Base-by-base conservation (phyloP, 2,329 filamentous ascomycete species). In the Corniculantispora saksenae region DNA sequence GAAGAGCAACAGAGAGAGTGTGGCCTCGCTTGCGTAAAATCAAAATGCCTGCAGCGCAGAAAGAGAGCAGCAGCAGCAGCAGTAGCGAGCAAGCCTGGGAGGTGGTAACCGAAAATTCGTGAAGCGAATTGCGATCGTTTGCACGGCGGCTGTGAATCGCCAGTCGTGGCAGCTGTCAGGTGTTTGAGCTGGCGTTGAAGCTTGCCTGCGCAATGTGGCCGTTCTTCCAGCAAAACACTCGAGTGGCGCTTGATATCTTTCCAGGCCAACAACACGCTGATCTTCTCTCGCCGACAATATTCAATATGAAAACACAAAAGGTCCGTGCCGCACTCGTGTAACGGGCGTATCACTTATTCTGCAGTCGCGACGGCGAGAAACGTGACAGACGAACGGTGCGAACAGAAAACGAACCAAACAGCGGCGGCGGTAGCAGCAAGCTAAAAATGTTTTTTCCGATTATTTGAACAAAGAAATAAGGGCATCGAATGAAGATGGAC, bases 1-100 rank as follows among this genome's bases (percentile, higher is more conserved):
- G 65, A 67, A 64, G 56, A 67, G 69, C 57, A 61, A 65, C 43
- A 19, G 51, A 50, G n/a, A n/a, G n/a, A n/a, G n/a, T n/a, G 35
- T 5, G 25, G 54, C 19, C 27, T 64, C 54, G 61, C 61, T 53
- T 64, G 61, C 47, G 38, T 32, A 17, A 19, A 48, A 23, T 38
- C 29, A 45, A 25, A 25, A 50, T 48, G 61, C 35, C 29, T 15
- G 45, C 47, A 21, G 35, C 23, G 61, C 21, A 58, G 45, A 57
- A 57, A 23, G 45, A 59, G 61, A 40, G 53, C 54, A 29, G 54
- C 23, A 40, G 53, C 54, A 29, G 54, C 23, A 64, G 45, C 29
- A 56, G 45, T 3, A 54, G n/a, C n/a, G 23, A 25, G 19, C 23
- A 17, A 17, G 19, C 23, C 9, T 15, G 54, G 25, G 13, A 13